Evolutionary conservation across 345 rosid species (phyloP).

Genomic region (Gynandropsis gynandra): DNA sequence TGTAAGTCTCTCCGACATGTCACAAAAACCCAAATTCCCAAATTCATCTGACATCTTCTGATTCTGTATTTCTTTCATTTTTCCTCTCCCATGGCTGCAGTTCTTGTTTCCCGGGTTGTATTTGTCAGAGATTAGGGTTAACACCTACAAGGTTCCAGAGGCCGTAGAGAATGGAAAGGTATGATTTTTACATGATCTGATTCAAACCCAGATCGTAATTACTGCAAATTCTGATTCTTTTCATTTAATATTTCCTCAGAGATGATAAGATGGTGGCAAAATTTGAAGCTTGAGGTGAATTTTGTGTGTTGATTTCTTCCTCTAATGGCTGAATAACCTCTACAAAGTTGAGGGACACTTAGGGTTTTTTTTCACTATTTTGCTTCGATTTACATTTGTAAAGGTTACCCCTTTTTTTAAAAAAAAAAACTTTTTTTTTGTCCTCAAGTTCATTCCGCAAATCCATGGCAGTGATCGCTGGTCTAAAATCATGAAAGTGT

Average conservation of each 20-base stretch:
- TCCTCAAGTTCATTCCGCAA: no score
- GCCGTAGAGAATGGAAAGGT: constrained; percentile 44
- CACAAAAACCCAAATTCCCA: background rate
- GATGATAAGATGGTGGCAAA: constrained; percentile 22
- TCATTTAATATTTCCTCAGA: constrained; percentile 11
- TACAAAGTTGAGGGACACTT: no score
- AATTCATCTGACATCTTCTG: constrained; percentile 5
- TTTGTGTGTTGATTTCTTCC: background rate
- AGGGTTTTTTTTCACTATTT: no score
- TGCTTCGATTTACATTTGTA: no score
- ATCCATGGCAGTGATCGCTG: no score
- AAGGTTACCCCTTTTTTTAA: no score
- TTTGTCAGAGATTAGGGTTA: constrained; percentile 66
- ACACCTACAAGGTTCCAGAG: constrained; percentile 66
- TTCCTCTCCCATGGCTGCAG: constrained; percentile 32
- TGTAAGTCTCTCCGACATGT: constrained; percentile 33
- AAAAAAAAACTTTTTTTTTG: no score
- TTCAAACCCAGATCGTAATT: background rate
- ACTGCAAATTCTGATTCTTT: background rate
- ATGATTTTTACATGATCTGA: background rate
- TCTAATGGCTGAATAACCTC: no score
- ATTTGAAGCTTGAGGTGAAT: constrained; percentile 12
- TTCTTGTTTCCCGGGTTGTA: constrained; percentile 63
- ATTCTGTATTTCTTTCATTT: background rate
- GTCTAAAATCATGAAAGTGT: no score